Percentiles rank a stretch among this genome's conserved stretches.
Conservation (phyloP, 176 grass and related monocot species). For the Musa schizocarpa region DNA sequence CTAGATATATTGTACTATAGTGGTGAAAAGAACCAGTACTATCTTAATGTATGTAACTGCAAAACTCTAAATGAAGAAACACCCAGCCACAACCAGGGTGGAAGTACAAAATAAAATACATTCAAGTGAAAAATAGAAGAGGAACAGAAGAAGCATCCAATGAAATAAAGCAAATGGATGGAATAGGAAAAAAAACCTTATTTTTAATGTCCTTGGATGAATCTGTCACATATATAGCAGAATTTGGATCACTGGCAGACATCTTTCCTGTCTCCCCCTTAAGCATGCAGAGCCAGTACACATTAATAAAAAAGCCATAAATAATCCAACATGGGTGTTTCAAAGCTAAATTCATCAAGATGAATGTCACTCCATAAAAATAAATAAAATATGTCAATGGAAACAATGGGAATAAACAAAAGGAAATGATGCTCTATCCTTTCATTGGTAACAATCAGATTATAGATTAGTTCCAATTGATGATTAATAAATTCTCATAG, state of each 20-base stretch:
- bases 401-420: too few species aligned
- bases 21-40: background rate
- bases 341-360: too few species aligned
- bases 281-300: background rate
- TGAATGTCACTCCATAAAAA: too few species aligned
- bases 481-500: background rate
- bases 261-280: constrained; percentile 95
- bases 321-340: too few species aligned
- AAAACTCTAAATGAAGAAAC: background rate
- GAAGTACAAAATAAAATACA: background rate
- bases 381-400: too few species aligned
- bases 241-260: constrained; percentile 96
- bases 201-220: constrained; percentile 72
- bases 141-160: background rate
- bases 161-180: background rate
- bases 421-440: too few species aligned
- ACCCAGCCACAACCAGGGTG: background rate
- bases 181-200: constrained; percentile 43
- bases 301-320: too few species aligned
- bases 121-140: background rate
- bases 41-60: background rate
- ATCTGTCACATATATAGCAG: constrained; percentile 97
- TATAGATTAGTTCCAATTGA: background rate
- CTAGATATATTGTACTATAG: background rate
- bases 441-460: too few species aligned